Base-by-base conservation (phyloP, 2,329 filamentous ascomycete species). In the Sporothrix globosa region DNA sequence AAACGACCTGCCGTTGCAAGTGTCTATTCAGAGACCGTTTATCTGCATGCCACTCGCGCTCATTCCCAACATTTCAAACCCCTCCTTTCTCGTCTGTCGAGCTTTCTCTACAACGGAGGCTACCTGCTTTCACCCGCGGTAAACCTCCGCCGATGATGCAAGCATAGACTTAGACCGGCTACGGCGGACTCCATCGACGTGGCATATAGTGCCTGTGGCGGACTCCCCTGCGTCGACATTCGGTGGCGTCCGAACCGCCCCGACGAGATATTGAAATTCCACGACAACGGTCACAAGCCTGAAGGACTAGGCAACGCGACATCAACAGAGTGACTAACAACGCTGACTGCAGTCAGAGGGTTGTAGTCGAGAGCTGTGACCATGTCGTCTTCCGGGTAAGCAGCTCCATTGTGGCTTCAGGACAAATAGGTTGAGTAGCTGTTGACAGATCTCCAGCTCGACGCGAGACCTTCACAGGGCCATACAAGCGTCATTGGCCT, bases 401-500 rank as follows among this genome's bases (percentile, higher is more conserved):
- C 7, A 9, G 34, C n/a, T 17, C 19, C 44, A 2, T 44, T 9
- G 11, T 24, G 34, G 19, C 4, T 44, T 5, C 34, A 41, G 13
- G n/a, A 41, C 10, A 13, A n/a, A 14, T 9, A 27, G 34, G 34
- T 24, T 19, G 14, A n/a, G 9, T n/a, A 48, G 13, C 10, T 24
- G 2, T 9, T 66, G 30, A 60, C 60, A 41, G 17, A 34, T 19
- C 19, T 21, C 27, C 27, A 88, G 86, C 73, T 84, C 86, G n/a
- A 80, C 87, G 60, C 90, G 87, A 77, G 87, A 90, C 75, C 82
- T 90, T 61, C 80, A 81, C 74, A 90, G 87, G 80, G 84, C 86
- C 69, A 83, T 90, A 77, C 81, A 81, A 69, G 78, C 79, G 76
- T 86, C 83, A 77, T 75, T 87, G 61, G 79, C 83, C n/a, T 76